A percentile compares a stretch with the other conserved stretches of the same genome.
Conservation (phyloP, 169 alveolate genomes). For the Blepharisma undulans region DNA sequence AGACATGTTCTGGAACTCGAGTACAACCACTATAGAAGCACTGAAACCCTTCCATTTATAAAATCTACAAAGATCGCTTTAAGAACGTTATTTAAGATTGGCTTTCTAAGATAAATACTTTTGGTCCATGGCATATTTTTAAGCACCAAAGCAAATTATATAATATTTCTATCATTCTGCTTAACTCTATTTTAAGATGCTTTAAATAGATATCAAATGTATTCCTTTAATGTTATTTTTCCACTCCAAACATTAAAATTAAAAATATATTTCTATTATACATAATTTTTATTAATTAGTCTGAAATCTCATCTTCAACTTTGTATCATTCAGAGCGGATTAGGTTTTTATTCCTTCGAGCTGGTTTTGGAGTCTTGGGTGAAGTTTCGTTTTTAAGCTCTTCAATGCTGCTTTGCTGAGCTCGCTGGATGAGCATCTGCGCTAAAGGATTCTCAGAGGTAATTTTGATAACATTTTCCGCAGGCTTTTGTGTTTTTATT, state of each 20-base stretch:
- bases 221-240: too few species aligned
- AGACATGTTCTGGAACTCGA: background rate
- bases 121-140: too few species aligned
- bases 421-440: background rate
- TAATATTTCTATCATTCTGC: too few species aligned
- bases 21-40: background rate
- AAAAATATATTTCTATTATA: too few species aligned
- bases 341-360: background rate
- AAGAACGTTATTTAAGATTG: background rate
- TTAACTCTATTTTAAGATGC: too few species aligned
- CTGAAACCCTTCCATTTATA: background rate
- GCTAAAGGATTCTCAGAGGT: too few species aligned
- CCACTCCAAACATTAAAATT: too few species aligned
- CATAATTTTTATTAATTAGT: too few species aligned
- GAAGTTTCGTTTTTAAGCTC: background rate
- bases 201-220: too few species aligned
- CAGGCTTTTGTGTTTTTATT: background rate
- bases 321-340: background rate
- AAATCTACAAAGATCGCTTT: background rate
- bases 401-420: background rate
- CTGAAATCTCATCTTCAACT: background rate
- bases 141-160: too few species aligned
- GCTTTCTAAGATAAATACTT: too few species aligned
- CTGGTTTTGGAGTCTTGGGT: background rate
- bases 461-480: background rate